These are phyloP conservation scores for Parastagonospora avenae DNA, from an alignment of 2,329 filamentous ascomycete species.

Conservation along the genomic window DNA sequence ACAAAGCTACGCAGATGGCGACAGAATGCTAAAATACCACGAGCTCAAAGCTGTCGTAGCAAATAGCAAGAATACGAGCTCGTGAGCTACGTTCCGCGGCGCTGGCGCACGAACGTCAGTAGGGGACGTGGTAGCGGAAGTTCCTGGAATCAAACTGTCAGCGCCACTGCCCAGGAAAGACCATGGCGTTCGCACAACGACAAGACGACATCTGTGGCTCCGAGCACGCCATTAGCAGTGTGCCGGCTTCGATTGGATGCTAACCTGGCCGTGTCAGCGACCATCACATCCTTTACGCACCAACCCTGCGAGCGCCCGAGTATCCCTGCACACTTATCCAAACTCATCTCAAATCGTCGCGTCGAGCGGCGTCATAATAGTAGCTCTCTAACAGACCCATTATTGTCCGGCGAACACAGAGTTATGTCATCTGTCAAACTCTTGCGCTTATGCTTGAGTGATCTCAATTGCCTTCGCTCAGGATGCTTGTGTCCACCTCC, in stretches of 20 bases:
- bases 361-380: conserved; percentile 16
- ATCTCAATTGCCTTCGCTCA: conserved; percentile 7
- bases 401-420: conserved; percentile 10
- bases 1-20: not conserved
- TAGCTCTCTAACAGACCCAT: conserved; percentile 2
- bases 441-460: conserved; percentile 6
- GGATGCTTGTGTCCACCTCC: not conserved
- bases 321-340: conserved; percentile 25
- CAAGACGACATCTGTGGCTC: conserved; percentile 39
- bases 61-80: not conserved
- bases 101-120: not conserved
- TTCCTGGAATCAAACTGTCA: not conserved
- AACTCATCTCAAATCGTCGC: conserved; percentile 18
- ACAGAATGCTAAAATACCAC: not conserved
- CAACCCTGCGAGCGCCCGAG: conserved; percentile 35
- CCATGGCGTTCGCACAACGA: conserved; percentile 8
- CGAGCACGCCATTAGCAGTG: conserved; percentile 42
- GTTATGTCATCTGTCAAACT: conserved; percentile 33
- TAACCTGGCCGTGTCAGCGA: conserved; percentile 12
- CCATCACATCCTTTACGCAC: conserved; percentile 24
- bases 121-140: not conserved
- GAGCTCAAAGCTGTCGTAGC: not conserved
- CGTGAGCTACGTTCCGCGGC: no score
- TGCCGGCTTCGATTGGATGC: conserved; percentile 27
- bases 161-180: not conserved